Conservation (phyloP, 306 rosid species). For the Citrullus mucosospermus region DNA sequence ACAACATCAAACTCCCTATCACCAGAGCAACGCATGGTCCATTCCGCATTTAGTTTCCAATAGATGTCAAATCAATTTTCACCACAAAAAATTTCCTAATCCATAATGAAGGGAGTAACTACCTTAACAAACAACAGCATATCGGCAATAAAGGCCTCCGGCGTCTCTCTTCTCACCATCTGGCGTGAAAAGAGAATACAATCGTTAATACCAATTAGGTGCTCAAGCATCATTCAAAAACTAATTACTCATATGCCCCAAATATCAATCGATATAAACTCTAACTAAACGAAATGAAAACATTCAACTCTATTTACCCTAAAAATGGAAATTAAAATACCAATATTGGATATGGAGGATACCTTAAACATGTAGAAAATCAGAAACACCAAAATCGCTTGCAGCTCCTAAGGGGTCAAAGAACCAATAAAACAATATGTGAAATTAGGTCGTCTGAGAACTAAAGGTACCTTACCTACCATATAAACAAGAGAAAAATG, state of each 20-base stretch:
- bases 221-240: background rate
- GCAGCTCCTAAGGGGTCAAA: slow-evolving; percentile 38
- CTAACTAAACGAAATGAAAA: background rate
- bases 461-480: background rate
- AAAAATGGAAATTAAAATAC: background rate
- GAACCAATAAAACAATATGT: background rate
- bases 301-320: background rate
- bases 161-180: slow-evolving; percentile 69
- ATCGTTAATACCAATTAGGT: background rate
- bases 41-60: too few species aligned
- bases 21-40: background rate
- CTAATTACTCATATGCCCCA: background rate
- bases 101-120: background rate
- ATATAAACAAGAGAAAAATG: slow-evolving; percentile 11
- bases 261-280: background rate
- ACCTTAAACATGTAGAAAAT: slow-evolving; percentile 61
- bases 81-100: background rate
- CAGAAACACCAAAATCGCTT: slow-evolving; percentile 46
- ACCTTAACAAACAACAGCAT: slow-evolving; percentile 72
- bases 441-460: background rate
- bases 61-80: background rate
- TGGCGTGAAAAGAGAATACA: slow-evolving; percentile 20
- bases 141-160: slow-evolving; percentile 67
- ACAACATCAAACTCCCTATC: background rate
- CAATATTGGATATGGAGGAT: background rate